Evolutionary conservation across 2,329 filamentous ascomycete species (phyloP).

Genomic region (Diplodia mutila): DNA sequence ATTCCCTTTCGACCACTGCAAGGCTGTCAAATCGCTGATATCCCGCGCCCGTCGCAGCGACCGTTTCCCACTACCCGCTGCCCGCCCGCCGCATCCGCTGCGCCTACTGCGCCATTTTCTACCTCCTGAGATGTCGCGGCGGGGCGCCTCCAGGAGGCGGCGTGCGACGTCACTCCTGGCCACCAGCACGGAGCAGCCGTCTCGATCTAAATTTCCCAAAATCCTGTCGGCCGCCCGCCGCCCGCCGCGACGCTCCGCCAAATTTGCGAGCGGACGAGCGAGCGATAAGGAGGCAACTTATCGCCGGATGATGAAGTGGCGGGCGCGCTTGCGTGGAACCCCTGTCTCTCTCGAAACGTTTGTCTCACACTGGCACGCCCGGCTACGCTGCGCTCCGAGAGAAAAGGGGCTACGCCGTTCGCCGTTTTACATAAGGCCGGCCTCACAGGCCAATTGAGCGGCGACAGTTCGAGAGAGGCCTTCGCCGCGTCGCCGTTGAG

Average conservation of each 20-base stretch:
- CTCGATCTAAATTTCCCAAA: constrained; percentile 15
- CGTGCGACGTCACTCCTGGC: constrained; percentile 24
- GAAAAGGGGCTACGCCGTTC: constrained; percentile 24
- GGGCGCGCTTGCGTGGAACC: constrained; percentile 20
- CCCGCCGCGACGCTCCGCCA: constrained; percentile 8
- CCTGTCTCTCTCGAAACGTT: constrained; percentile 24
- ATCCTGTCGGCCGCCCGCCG: background rate
- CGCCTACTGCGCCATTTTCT: constrained; percentile 18
- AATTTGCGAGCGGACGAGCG: constrained; percentile 10
- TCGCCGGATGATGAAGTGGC: constrained; percentile 26
- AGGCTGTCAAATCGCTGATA: background rate
- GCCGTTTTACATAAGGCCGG: constrained; percentile 24
- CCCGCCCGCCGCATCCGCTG: constrained; percentile 4
- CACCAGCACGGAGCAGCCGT: constrained; percentile 4
- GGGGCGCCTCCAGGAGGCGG: constrained; percentile 15
- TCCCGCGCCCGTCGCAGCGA: background rate
- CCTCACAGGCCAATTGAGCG: constrained; percentile 15
- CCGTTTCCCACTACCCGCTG: constrained; percentile 7
- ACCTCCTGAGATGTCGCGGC: constrained; percentile 20
- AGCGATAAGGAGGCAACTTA: constrained; percentile 24
- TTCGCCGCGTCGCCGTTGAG: background rate
- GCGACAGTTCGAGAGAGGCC: background rate
- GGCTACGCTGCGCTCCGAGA: constrained; percentile 6
- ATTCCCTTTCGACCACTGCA: constrained; percentile 15
- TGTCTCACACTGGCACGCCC: constrained; percentile 18